Percentiles rank a stretch among this genome's conserved stretches.
Conservation (phyloP, 2,329 filamentous ascomycete genomes). For the Epichloe scottii region DNA sequence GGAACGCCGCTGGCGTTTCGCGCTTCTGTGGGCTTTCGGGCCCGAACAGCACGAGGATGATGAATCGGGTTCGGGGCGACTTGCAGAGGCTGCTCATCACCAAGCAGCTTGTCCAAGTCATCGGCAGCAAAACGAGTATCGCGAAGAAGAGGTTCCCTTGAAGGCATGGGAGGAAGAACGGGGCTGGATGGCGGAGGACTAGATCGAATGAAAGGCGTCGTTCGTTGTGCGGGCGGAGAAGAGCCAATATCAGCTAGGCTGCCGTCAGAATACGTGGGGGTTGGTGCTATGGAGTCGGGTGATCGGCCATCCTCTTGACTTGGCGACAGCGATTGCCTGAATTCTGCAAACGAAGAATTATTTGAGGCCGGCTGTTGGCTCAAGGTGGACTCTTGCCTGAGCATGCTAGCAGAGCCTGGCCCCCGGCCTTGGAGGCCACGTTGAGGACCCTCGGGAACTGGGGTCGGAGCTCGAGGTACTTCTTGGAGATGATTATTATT, state of each 20-base stretch:
- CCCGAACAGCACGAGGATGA: slow-evolving; percentile 6
- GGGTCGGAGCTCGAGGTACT: slow-evolving; percentile 64
- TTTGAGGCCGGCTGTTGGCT: slow-evolving; percentile 36
- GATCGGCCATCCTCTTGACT: slow-evolving; percentile 39
- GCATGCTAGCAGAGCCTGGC: slow-evolving; percentile 16
- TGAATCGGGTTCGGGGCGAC: slow-evolving; percentile 21
- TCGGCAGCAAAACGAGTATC: slow-evolving; percentile 83
- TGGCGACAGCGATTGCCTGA: slow-evolving; percentile 27
- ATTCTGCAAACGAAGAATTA: slow-evolving; percentile 32
- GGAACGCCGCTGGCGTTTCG: slow-evolving; percentile 24
- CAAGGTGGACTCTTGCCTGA: slow-evolving; percentile 50
- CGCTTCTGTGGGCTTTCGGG: slow-evolving; percentile 16
- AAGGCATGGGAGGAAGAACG: slow-evolving; percentile 50
- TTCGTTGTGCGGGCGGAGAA: slow-evolving; percentile 70
- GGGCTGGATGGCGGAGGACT: slow-evolving; percentile 72
- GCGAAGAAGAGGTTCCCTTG: slow-evolving; percentile 44
- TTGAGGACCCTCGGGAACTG: slow-evolving; percentile 43
- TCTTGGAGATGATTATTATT: slow-evolving; percentile 49
- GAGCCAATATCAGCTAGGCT: slow-evolving; percentile 79
- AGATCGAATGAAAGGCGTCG: slow-evolving; percentile 39
- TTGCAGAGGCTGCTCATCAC: slow-evolving; percentile 40
- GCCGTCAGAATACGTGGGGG: slow-evolving; percentile 42
- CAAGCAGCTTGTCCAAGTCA: slow-evolving; percentile 56
- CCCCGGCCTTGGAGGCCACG: slow-evolving; percentile 18
- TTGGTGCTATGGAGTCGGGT: slow-evolving; percentile 40